Base-by-base conservation (phyloP, 1,284 basidiomycete species). In the Kalmanozyma brasiliensis region DNA sequence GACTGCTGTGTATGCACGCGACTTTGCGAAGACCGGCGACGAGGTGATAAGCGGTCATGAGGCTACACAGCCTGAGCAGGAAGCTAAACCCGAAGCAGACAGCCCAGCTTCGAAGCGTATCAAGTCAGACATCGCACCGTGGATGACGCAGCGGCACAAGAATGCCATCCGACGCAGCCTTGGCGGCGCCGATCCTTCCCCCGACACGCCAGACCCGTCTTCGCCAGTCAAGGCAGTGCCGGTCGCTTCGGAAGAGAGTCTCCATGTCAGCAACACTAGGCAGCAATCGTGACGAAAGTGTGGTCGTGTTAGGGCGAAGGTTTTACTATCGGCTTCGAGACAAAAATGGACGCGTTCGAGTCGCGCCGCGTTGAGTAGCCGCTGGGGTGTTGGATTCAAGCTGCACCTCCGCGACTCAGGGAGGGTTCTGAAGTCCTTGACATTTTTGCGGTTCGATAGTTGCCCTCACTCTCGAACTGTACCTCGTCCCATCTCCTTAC, bases 361-460 rank as follows among this genome's bases (percentile, higher is more conserved):
- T 33, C 62, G 55, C 62, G 55, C 47, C 62, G 62, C 62, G 62
- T 65, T 65, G 55, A 65, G 62, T 56, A 20, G 30, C 26, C 6
- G 26, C 26, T 29, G 14, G 14, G 51, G 60, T 65, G 62, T 65
- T 65, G 56, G 56, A 59, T 55, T 59, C 60, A 9, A 14, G 9
- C 34, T 55, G 55, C 61, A 64, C 35, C 40, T 43, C 41, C 17
- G 40, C 46, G 23, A 44, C 34, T 41, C 13, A 24, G 26, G 23
- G 16, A 35, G 32, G 43, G 11, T 45, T 40, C 20, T 17, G 14
- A 20, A 22, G 17, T 7, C 33, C 22, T 36, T 20, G 8, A 29
- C 20, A 24, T 17, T 29, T 32, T 23, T 29, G 5, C 19, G 29
- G 17, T 32, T 3, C 33, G 30, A 37, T 34, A 35, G 22, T 38